A percentile compares a stretch with the other conserved stretches of the same genome.
Conservation (phyloP, 345 rosid species). For the Citrus reticulata region DNA sequence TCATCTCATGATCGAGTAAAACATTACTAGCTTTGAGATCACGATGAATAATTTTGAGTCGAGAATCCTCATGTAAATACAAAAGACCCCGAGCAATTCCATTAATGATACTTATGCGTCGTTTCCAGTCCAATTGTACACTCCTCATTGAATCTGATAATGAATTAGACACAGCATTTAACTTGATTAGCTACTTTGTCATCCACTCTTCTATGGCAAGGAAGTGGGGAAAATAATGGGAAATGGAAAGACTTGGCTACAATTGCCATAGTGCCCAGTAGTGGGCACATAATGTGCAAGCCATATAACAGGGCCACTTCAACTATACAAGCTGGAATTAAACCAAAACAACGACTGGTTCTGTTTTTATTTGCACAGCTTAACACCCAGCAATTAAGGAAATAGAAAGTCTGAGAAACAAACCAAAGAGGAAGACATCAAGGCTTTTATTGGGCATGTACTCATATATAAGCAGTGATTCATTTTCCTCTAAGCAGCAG, state of each 20-base stretch:
- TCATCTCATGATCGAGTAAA: neutral
- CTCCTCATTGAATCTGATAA: conserved; percentile 1
- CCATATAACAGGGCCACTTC: neutral
- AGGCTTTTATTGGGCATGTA: neutral
- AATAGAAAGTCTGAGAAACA: neutral
- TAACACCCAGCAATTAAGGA: neutral
- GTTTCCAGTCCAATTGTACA: conserved; percentile 12
- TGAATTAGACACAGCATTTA: neutral
- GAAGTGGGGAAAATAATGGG: neutral
- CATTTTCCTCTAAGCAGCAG: neutral
- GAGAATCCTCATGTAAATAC: conserved; percentile 42
- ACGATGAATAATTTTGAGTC: conserved; percentile 30
- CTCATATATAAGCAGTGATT: neutral
- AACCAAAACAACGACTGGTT: no score
- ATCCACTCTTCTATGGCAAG: neutral
- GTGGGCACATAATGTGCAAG: neutral
- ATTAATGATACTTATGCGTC: conserved; percentile 26
- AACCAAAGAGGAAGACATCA: neutral
- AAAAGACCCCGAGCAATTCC: conserved; percentile 35
- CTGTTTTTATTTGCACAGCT: neutral
- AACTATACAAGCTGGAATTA: no score
- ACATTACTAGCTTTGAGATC: conserved; percentile 23
- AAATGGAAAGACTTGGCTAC: neutral
- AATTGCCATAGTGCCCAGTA: neutral
- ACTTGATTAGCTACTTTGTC: neutral